Conservation (phyloP, 176 grass and related monocot genomes). For the Pontederia paniculata region DNA sequence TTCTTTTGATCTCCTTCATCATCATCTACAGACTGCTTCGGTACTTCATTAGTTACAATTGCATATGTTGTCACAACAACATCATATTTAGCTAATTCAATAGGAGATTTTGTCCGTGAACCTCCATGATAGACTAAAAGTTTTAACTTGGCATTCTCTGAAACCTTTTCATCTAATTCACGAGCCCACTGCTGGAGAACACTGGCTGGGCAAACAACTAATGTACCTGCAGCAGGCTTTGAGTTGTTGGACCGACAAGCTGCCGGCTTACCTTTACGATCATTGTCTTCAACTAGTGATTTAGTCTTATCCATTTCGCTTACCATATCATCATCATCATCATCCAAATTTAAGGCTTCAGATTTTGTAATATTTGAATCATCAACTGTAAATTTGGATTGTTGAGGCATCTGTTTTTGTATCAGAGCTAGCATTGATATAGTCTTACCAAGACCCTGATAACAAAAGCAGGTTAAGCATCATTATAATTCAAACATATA, state of each 20-base stretch:
- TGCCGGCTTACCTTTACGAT: constrained; percentile 29
- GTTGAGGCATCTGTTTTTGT: constrained; percentile 77
- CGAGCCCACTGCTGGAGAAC: constrained; percentile 86
- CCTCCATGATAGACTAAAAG: constrained; percentile 96
- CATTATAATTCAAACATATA: too few relatives aligned
- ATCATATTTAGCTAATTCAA: constrained; percentile 79
- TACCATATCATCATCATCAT: constrained; percentile 59
- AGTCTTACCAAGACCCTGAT: constrained; percentile 96
- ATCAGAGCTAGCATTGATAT: constrained; percentile 94
- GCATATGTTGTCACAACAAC: constrained; percentile 93
- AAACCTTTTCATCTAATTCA: constrained; percentile 72
- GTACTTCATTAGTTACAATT: constrained; percentile 95
- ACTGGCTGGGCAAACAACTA: constrained; percentile 94
- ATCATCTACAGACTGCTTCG: constrained; percentile 63
- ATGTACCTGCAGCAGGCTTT: constrained; percentile 86
- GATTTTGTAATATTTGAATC: constrained; percentile 58
- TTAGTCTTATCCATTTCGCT: constrained; percentile 24
- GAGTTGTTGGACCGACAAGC: constrained; percentile 22
- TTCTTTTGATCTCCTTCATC: constrained; percentile 65
- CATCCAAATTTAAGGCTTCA: constrained; percentile 84
- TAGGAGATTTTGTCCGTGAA: constrained; percentile 70
- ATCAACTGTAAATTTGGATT: constrained; percentile 58
- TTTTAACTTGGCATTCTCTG: constrained; percentile 53
- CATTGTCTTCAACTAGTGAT: constrained; percentile 14
- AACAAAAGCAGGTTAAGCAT: constrained; percentile 3